These are phyloP conservation scores for Hypoxylon lienhwacheense DNA, from an alignment of 495 filamentous ascomycete genomes.

Conservation along the genomic window DNA sequence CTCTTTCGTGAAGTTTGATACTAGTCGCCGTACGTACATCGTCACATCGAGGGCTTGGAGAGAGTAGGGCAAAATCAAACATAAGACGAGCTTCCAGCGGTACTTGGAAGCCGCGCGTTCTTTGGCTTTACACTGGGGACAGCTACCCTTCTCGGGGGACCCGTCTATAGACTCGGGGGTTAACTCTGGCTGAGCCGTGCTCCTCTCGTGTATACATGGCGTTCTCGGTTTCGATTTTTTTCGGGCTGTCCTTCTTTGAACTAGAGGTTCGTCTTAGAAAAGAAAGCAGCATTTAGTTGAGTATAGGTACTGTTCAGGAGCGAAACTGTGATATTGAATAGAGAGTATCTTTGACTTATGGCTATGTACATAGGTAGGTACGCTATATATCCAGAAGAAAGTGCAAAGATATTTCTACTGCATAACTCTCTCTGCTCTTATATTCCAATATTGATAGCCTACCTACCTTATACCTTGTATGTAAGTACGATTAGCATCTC, in stretches of 20 bases:
- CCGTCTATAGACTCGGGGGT: neutral
- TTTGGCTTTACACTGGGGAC: constrained; percentile 25
- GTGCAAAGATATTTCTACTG: no score
- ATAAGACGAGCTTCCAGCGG: constrained; percentile 56
- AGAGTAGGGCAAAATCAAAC: constrained; percentile 55
- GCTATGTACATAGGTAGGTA: no score
- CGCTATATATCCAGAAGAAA: no score
- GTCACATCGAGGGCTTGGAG: constrained; percentile 60
- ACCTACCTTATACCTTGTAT: no score
- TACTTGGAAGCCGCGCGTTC: constrained; percentile 41
- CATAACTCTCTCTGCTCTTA: no score
- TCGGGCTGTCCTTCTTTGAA: neutral
- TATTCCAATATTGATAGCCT: no score
- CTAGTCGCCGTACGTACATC: constrained; percentile 37
- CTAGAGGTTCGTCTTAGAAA: constrained; percentile 3
- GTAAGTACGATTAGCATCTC: no score
- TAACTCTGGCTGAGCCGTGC: constrained; percentile 1
- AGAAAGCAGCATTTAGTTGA: constrained; percentile 10
- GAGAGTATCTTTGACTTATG: no score
- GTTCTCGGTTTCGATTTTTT: neutral
- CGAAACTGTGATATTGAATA: no score
- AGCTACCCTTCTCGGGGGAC: neutral
- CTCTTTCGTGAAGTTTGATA: neutral
- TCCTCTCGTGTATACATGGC: constrained; percentile 22
- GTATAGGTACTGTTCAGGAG: no score